Evolutionary conservation across 345 rosid species (phyloP).

Genomic region (Aquilaria malaccensis): DNA sequence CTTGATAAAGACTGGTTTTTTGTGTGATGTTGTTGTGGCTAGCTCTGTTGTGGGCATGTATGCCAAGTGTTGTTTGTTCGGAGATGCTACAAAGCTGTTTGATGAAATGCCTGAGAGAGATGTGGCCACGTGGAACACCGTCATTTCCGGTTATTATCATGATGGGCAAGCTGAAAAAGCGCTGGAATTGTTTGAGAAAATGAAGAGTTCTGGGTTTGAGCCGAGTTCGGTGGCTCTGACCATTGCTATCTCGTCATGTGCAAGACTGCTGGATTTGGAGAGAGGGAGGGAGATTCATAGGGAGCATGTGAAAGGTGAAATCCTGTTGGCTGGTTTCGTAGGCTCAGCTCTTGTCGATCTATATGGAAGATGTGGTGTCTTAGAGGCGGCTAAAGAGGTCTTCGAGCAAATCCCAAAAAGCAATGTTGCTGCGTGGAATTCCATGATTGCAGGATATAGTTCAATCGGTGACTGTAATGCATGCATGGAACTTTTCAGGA

Average conservation of each 20-base stretch:
- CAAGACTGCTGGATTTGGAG: constrained; percentile 53
- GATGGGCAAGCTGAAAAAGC: constrained; percentile 53
- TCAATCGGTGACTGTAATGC: constrained; percentile 38
- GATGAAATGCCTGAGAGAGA: constrained; percentile 69
- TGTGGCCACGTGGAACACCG: constrained; percentile 59
- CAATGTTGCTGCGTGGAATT: constrained; percentile 59
- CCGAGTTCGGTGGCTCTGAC: constrained; percentile 63
- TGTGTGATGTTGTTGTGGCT: constrained; percentile 43
- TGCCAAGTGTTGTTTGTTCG: constrained; percentile 36
- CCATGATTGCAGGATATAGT: constrained; percentile 46
- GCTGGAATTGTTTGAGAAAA: constrained; percentile 38
- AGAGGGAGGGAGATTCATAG: constrained; percentile 56
- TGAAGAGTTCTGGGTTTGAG: constrained; percentile 47
- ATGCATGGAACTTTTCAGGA: constrained; percentile 43
- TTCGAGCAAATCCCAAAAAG: constrained; percentile 39
- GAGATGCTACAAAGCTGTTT: constrained; percentile 34
- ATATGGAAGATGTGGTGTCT: constrained; percentile 57
- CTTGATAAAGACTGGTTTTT: constrained; percentile 40
- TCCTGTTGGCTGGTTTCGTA: constrained; percentile 40
- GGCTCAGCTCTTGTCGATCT: constrained; percentile 68
- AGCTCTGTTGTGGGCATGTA: constrained; percentile 59
- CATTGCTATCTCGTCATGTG: constrained; percentile 38
- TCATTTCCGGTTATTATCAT: constrained; percentile 66
- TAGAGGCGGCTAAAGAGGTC: constrained; percentile 49
- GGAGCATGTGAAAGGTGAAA: constrained; percentile 27